Evolutionary conservation across 1,284 basidiomycete genomes (phyloP).

Genomic region (Pascua sp.): DNA sequence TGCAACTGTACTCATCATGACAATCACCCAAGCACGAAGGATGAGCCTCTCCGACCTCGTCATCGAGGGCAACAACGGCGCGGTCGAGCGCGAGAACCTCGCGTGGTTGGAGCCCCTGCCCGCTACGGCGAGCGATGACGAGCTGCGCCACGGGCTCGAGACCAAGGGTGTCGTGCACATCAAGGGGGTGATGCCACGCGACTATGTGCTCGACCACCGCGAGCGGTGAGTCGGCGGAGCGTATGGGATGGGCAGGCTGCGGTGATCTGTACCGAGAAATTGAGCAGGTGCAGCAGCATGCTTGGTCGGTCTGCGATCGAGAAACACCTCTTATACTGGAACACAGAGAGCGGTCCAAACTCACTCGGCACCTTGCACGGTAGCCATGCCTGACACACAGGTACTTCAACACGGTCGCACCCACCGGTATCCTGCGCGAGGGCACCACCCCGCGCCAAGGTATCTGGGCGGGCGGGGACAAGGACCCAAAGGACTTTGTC

Average conservation of each 20-base stretch:
- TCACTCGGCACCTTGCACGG: background rate
- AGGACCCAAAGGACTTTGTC: conserved; percentile 8
- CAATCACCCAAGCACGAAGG: background rate
- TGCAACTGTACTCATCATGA: background rate
- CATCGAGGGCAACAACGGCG: conserved; percentile 4
- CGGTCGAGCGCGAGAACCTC: background rate
- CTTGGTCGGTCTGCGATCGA: background rate
- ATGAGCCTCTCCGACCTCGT: conserved; percentile 1
- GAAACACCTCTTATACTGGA: too few species aligned
- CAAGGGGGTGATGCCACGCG: conserved; percentile 22
- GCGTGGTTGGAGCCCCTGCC: conserved; percentile 18
- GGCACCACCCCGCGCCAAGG: conserved; percentile 12
- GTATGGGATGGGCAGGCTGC: too few species aligned
- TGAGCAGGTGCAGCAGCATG: conserved; percentile 4
- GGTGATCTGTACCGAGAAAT: background rate
- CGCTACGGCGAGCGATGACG: conserved; percentile 10
- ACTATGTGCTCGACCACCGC: conserved; percentile 9
- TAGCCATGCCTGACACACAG: background rate
- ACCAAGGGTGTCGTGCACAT: conserved; percentile 22
- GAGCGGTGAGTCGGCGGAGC: conserved; percentile 6
- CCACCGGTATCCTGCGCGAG: conserved; percentile 13
- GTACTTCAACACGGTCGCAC: conserved; percentile 13
- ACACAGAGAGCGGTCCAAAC: background rate
- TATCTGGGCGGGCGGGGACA: conserved; percentile 10
- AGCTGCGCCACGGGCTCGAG: conserved; percentile 10